Base-by-base conservation (phyloP, 306 rosid species). In the Quercus dentata region DNA sequence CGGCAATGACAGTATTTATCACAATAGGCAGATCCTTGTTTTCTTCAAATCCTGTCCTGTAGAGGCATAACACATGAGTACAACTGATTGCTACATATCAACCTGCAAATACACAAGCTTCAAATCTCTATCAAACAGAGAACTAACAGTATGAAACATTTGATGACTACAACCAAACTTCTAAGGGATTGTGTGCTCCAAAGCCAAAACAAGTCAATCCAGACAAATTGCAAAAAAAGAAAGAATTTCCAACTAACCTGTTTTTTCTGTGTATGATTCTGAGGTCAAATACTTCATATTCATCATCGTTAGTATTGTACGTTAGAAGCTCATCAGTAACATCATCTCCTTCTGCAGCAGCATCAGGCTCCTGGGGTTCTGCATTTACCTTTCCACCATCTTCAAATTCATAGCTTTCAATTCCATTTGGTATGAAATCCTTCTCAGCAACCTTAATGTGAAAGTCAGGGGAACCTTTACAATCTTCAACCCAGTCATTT, bases 31-130 rank as follows among this genome's bases (percentile, higher is more conserved):
- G 75, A 80, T 96, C 99, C 93, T 93, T 96, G 92, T 81, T 91
- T 82, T 87, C 99, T 89, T 96, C 99, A 81, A 96, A 96, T 77
- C 99, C 99, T 74, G 99, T 96, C 94, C 99, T 96, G 87, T 56
- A 83, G 69, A 83, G 81, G 83, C 83, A 84, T 46, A 89, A 87
- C 74, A 74, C 23, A 82, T 69, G 46, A 79, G 75, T 65, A 35
- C 61, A 78, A 76, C 74, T 88, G 55, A 89, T 54, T 69, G 73
- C 79, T 41, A 85, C 63, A 56, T 63, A 75, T 77, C 76, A 76
- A 76, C 75, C 55, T 31, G 73, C 51, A 81, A 20, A 41, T 61
- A 52, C 86, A 64, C 73, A 30, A 80, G 79, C 77, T 58, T 69
- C 72, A 69, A 83, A 69, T 33, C 77, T 80, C 52, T 44, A 76